A percentile compares a stretch with the other conserved stretches of the same genome.
Conservation (phyloP, 371 early-diverging fungal species). For the Mortierella sp. region DNA sequence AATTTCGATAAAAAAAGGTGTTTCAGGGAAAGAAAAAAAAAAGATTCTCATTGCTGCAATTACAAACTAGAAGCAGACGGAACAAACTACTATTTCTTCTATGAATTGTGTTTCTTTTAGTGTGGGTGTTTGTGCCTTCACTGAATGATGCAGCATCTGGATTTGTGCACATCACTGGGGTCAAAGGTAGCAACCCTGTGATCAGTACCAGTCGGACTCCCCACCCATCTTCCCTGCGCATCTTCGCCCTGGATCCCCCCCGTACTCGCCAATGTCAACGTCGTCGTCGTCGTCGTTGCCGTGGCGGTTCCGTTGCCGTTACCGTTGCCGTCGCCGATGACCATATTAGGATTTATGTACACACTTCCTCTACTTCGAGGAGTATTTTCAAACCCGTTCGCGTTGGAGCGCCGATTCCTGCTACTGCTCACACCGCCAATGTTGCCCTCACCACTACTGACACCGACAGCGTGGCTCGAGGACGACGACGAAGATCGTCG, state of each 20-base stretch:
- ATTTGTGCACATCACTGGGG: constrained; percentile 24
- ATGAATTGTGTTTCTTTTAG: too few species aligned
- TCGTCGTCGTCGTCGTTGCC: background rate
- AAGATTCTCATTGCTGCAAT: background rate
- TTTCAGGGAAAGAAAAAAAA: background rate
- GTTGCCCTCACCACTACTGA: too few species aligned
- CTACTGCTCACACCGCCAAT: too few species aligned
- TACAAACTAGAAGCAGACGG: background rate
- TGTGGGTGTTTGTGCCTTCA: background rate
- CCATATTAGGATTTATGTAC: too few species aligned
- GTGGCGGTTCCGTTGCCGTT: background rate
- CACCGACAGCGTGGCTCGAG: too few species aligned
- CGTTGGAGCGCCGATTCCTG: too few species aligned
- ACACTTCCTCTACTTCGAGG: too few species aligned
- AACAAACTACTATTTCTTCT: too few species aligned
- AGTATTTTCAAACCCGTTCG: too few species aligned
- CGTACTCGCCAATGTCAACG: background rate
- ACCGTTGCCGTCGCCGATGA: background rate
- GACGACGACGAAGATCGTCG: too few species aligned
- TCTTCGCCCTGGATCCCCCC: constrained; percentile 50
- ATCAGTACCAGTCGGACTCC: constrained; percentile 2
- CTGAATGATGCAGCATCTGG: constrained; percentile 38
- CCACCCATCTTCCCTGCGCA: constrained; percentile 44
- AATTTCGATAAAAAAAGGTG: background rate
- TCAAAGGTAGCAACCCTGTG: constrained; percentile 19